Evolutionary conservation across 208 protist genomes (phyloP).

Genomic region (Trypanosomatidae sp.): DNA sequence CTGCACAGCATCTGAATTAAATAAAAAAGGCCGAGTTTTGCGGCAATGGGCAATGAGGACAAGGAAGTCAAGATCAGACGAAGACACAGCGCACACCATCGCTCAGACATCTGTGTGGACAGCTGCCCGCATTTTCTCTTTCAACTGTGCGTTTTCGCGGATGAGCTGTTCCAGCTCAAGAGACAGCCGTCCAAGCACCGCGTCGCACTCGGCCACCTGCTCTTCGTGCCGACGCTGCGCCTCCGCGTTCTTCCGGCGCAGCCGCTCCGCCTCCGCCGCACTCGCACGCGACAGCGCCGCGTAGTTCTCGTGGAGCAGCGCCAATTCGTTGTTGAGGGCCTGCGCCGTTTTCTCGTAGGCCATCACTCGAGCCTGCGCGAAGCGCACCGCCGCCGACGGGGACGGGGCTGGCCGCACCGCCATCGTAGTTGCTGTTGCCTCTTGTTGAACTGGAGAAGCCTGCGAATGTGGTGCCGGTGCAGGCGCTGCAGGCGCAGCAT

Average conservation of each 20-base stretch:
- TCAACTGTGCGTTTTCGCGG: conserved; percentile 61
- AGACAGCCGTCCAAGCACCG: conserved; percentile 48
- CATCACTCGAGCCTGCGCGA: conserved; percentile 24
- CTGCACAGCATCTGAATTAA: too few species aligned
- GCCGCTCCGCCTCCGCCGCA: conserved; percentile 4
- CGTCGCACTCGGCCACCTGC: conserved; percentile 59
- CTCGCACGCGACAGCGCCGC: conserved; percentile 17
- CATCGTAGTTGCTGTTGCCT: neutral
- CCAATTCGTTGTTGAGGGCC: conserved; percentile 56
- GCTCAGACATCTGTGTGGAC: neutral
- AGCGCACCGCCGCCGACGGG: neutral
- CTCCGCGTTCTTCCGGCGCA: conserved; percentile 5
- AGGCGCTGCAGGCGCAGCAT: neutral
- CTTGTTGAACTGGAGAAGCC: too few species aligned
- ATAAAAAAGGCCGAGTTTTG: too few species aligned
- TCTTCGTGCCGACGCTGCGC: conserved; percentile 20
- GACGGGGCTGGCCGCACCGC: neutral
- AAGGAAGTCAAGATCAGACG: too few species aligned
- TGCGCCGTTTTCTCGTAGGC: conserved; percentile 55
- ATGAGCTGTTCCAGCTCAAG: conserved; percentile 71
- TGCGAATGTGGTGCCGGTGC: too few species aligned
- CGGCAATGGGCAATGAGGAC: too few species aligned
- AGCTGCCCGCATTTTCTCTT: conserved; percentile 25
- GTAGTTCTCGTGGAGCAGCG: conserved; percentile 36
- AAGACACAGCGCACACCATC: too few species aligned